Evolutionary conservation across 495 filamentous ascomycete species (phyloP).

Genomic region (Arthonia radiata): DNA sequence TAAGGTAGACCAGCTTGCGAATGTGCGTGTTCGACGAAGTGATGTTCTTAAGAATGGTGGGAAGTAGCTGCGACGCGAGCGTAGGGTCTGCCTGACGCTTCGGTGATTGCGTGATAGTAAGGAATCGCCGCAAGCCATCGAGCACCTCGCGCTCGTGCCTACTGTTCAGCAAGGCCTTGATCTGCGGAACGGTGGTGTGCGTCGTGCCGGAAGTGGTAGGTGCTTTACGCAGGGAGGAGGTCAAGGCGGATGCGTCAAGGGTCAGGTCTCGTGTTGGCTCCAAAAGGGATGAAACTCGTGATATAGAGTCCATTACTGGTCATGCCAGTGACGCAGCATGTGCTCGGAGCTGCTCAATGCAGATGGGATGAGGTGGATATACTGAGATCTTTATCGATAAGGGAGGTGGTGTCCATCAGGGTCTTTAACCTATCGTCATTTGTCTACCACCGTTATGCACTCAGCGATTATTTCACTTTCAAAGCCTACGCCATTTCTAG

Average conservation of each 20-base stretch:
- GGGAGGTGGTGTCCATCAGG: too few relatives aligned
- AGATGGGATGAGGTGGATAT: background rate
- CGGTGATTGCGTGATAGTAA: conserved; percentile 70
- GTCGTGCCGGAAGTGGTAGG: conserved; percentile 18
- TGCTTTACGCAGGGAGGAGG: conserved; percentile 24
- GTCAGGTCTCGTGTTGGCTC: conserved; percentile 95
- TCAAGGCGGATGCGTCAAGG: conserved; percentile 60
- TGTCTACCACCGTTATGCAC: background rate
- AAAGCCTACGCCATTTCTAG: background rate
- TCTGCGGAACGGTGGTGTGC: conserved; percentile 30
- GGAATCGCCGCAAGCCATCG: conserved; percentile 74
- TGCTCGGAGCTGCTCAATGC: background rate
- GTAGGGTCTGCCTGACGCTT: conserved; percentile 49
- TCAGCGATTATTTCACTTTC: background rate
- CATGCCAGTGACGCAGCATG: background rate
- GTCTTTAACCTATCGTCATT: conserved; percentile 1
- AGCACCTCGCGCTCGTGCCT: conserved; percentile 80
- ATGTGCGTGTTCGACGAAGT: conserved; percentile 77
- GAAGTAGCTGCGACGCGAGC: conserved; percentile 50
- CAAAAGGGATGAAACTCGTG: conserved; percentile 72
- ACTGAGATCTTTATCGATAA: background rate
- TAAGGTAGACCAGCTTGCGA: conserved; percentile 95
- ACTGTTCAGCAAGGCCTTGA: conserved; percentile 87
- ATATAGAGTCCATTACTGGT: conserved; percentile 70
- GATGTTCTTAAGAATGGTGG: conserved; percentile 87